Conservation (phyloP, 2,329 filamentous ascomycete genomes). For the Xylariaceae sp. region DNA sequence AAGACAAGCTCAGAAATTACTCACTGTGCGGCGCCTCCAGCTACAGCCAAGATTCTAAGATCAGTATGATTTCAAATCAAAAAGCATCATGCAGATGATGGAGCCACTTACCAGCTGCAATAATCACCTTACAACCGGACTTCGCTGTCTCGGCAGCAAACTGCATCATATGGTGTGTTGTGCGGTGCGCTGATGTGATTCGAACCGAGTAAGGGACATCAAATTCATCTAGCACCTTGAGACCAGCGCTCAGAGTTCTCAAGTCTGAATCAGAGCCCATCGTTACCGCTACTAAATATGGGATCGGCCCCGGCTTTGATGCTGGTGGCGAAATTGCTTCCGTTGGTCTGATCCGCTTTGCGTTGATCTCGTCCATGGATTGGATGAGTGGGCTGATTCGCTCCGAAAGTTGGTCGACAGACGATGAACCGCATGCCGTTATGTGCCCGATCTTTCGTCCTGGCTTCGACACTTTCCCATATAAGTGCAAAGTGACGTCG, state of each 20-base stretch:
- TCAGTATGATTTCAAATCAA: slow-evolving; percentile 13
- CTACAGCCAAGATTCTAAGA: slow-evolving; percentile 9
- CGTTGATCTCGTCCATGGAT: slow-evolving; percentile 63
- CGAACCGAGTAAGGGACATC: slow-evolving; percentile 73
- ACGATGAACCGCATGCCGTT: slow-evolving; percentile 74
- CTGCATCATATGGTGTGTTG: slow-evolving; percentile 71
- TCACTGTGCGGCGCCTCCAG: slow-evolving; percentile 31
- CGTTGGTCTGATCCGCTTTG: slow-evolving; percentile 53
- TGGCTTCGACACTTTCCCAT: slow-evolving; percentile 87
- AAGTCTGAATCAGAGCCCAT: slow-evolving; percentile 87
- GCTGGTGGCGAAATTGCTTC: slow-evolving; percentile 25
- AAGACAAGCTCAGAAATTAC: not conserved
- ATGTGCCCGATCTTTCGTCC: slow-evolving; percentile 96
- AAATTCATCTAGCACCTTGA: slow-evolving; percentile 72
- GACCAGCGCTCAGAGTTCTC: slow-evolving; percentile 67
- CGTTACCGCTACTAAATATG: slow-evolving; percentile 75
- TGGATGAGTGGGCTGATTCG: slow-evolving; percentile 72
- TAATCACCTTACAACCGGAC: slow-evolving; percentile 74
- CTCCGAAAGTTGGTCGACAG: slow-evolving; percentile 66
- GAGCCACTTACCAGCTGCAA: slow-evolving; percentile 64
- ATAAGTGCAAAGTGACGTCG: slow-evolving; percentile 76
- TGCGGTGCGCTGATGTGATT: slow-evolving; percentile 83
- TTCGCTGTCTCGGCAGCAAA: slow-evolving; percentile 68
- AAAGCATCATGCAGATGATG: not conserved
- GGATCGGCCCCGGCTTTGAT: slow-evolving; percentile 44